Evolutionary conservation across 345 rosid genomes (phyloP).

Genomic region (Mercurialis annua): DNA sequence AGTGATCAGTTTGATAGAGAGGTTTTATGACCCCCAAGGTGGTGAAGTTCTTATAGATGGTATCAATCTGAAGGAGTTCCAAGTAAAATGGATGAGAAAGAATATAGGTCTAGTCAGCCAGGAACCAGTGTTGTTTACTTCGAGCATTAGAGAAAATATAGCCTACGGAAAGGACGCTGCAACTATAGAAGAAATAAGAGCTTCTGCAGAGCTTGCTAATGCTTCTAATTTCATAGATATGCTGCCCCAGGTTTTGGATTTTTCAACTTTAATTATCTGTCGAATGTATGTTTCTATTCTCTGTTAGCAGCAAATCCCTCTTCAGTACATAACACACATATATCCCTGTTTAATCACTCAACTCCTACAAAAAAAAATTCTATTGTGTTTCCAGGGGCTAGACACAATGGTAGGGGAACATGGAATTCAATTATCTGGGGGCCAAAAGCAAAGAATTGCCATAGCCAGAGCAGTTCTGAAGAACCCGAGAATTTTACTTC

Average conservation of each 20-base stretch:
- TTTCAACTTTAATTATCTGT: too few species aligned
- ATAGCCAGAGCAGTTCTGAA: slow-evolving; percentile 56
- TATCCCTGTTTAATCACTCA: not conserved
- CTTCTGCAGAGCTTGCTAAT: slow-evolving; percentile 16
- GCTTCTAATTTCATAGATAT: slow-evolving; percentile 17
- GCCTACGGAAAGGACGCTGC: slow-evolving; percentile 16
- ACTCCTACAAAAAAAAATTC: not conserved
- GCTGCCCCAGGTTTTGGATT: slow-evolving; percentile 15
- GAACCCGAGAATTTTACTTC: slow-evolving; percentile 48
- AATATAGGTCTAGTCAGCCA: slow-evolving; percentile 19
- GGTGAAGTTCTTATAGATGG: slow-evolving; percentile 23
- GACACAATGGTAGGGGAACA: slow-evolving; percentile 63
- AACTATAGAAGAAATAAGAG: slow-evolving; percentile 15
- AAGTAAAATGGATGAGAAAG: slow-evolving; percentile 17
- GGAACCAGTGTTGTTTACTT: slow-evolving; percentile 15
- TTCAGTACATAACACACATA: not conserved
- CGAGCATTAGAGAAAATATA: slow-evolving; percentile 18
- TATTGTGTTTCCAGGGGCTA: slow-evolving; percentile 17
- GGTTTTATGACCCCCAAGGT: slow-evolving; percentile 17
- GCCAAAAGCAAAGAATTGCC: slow-evolving; percentile 59
- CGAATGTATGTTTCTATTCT: not conserved
- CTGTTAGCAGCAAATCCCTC: not conserved
- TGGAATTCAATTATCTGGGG: slow-evolving; percentile 63
- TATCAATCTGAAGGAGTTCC: slow-evolving; percentile 15
- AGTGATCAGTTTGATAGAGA: slow-evolving; percentile 21